Base-by-base conservation (phyloP, 2,329 filamentous ascomycete species). In the Beauveria australis region DNA sequence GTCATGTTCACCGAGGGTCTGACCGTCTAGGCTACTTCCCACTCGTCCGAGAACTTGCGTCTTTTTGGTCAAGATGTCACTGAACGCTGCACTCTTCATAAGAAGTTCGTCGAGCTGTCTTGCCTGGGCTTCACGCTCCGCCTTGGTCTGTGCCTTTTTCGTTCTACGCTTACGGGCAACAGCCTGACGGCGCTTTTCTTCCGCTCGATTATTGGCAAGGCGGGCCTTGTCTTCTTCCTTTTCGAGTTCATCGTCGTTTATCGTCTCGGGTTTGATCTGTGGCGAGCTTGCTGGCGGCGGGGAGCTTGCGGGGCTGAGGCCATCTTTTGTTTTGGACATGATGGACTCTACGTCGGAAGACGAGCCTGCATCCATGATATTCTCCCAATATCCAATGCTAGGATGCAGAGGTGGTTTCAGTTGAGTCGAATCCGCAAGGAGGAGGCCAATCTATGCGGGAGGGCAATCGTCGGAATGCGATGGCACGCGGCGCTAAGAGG, bases 21-120 rank as follows among this genome's bases (percentile, higher is more conserved):
- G 80, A 14, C 84, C 84, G 61, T 86, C 82, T 2, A 87, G 75
- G 9, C 79, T 78, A 3, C 81, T 83, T 2, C 85, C 85, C 0
- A 87, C 83, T 1, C 84, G 79, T 1, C 85, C 85, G 1, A 88
- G 74, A 0, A 82, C 83, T 54, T 85, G 78, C 0, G 85, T 87
- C 71, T 86, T 87, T 60, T 83, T 81, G 0, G 83, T 87, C 1
- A 88, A 68, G 10, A 87, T 85, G 43, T 86, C 81, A 24, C 81
- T 83, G 61, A 87, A 88, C 0, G 83, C 79, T 0, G 79, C 82
- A 53, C 81, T 85, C 67, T 87, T 83, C 47, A 75, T 76, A 0
- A 88, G 73, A 2, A 88, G 72, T 53, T 83, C 79, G 28, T 87
- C 82, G 0, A 88, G 73, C 61, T 87, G 81, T 48, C 76, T 77